Percentiles rank a stretch among this genome's conserved stretches.
Evolutionary conservation across 768 basidiomycete species (phyloP).

Genomic region (Termitomyces bulborhizus): DNA sequence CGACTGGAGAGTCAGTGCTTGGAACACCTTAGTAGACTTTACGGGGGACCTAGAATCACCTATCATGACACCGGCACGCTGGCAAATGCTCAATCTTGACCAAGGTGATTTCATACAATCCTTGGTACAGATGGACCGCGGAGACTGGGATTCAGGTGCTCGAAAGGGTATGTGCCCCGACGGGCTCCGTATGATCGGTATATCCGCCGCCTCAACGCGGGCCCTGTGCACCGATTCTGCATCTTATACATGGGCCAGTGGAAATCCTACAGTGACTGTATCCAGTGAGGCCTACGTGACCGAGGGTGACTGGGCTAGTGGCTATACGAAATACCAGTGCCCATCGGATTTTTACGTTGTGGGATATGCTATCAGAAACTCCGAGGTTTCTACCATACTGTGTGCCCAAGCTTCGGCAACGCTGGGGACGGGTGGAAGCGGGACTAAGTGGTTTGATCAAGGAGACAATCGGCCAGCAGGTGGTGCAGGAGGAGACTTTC

Average conservation of each 20-base stretch:
- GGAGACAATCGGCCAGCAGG: slow-evolving; percentile 7
- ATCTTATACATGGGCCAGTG: slow-evolving; percentile 8
- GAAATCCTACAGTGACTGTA: slow-evolving; percentile 9
- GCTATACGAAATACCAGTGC: slow-evolving; percentile 14
- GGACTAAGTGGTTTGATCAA: slow-evolving; percentile 11
- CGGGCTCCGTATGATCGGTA: slow-evolving; percentile 12
- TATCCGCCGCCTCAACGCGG: slow-evolving; percentile 10
- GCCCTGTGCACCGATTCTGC: slow-evolving; percentile 10
- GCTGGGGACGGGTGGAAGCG: slow-evolving; percentile 7
- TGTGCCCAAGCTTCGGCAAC: slow-evolving; percentile 7
- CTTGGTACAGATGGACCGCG: slow-evolving; percentile 4
- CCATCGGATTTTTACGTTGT: slow-evolving; percentile 10
- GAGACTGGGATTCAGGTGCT: slow-evolving; percentile 13
- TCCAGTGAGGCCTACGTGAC: slow-evolving; percentile 8
- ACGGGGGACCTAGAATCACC: not conserved
- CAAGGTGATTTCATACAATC: slow-evolving; percentile 12
- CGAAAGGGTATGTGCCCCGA: slow-evolving; percentile 14
- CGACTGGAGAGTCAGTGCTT: slow-evolving; percentile 8
- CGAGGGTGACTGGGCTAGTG: slow-evolving; percentile 11
- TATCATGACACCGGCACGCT: slow-evolving; percentile 5
- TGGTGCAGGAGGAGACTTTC: slow-evolving; percentile 10
- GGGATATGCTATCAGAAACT: slow-evolving; percentile 11
- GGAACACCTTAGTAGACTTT: slow-evolving; percentile 7
- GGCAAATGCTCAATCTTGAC: slow-evolving; percentile 14
- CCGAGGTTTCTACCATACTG: slow-evolving; percentile 8